Conservation (phyloP, 768 basidiomycete genomes). For the Tricholoma saponaceum region DNA sequence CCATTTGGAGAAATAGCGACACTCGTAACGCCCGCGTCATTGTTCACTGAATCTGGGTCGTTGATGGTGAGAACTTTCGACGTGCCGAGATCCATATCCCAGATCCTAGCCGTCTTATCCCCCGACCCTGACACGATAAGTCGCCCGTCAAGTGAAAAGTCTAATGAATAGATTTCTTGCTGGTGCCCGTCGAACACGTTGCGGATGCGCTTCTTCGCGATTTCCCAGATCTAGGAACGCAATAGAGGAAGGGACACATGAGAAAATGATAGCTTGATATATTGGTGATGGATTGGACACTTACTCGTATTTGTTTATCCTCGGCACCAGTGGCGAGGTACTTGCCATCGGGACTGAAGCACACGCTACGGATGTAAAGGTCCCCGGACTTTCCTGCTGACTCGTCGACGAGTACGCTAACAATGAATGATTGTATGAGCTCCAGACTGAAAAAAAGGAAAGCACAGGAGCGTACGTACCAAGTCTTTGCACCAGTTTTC, state of each 20-base stretch:
- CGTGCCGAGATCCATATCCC: slow-evolving; percentile 37
- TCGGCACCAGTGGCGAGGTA: slow-evolving; percentile 90
- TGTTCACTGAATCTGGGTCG: slow-evolving; percentile 44
- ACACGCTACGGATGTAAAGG: slow-evolving; percentile 88
- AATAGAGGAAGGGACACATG: slow-evolving; percentile 14
- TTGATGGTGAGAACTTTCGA: slow-evolving; percentile 45
- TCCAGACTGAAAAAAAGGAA: slow-evolving; percentile 1
- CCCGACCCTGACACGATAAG: slow-evolving; percentile 89
- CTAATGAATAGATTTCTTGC: slow-evolving; percentile 92
- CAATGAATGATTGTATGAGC: background rate
- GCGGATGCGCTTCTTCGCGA: slow-evolving; percentile 72
- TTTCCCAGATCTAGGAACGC: slow-evolving; percentile 79
- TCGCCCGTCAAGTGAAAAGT: slow-evolving; percentile 83
- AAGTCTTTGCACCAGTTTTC: slow-evolving; percentile 80
- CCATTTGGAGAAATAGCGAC: slow-evolving; percentile 80
- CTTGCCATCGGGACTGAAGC: slow-evolving; percentile 87
- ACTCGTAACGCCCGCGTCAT: slow-evolving; percentile 66
- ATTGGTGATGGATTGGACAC: slow-evolving; percentile 17
- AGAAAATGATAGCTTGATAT: background rate
- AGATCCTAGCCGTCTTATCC: slow-evolving; percentile 48
- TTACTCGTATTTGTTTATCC: slow-evolving; percentile 82
- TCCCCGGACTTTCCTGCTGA: slow-evolving; percentile 70
- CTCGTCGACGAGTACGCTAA: slow-evolving; percentile 76
- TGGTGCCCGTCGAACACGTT: slow-evolving; percentile 85
- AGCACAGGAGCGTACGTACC: slow-evolving; percentile 45